Evolutionary conservation across 805 yeast species (phyloP).

Genomic region (Barnettozyma populi): DNA sequence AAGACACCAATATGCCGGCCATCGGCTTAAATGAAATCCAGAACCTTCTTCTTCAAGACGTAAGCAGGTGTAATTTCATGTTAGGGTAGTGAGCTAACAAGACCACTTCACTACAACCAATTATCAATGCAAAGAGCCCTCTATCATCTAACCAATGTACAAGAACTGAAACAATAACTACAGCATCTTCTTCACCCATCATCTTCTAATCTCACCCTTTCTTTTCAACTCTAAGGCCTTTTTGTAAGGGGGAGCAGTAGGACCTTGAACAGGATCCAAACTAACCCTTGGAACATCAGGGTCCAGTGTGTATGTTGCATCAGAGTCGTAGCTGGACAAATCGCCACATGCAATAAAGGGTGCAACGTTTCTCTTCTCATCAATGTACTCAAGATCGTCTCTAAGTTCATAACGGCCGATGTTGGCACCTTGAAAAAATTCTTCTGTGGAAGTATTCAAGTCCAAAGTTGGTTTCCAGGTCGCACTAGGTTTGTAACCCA

Average conservation of each 20-base stretch:
- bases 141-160: background rate
- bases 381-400: slow-evolving; percentile 38
- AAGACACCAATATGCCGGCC: background rate
- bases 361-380: slow-evolving; percentile 74
- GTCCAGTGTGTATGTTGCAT: slow-evolving; percentile 73
- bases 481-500: slow-evolving; percentile 76
- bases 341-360: slow-evolving; percentile 97
- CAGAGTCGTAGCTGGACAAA: slow-evolving; percentile 81
- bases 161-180: background rate
- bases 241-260: slow-evolving; percentile 96
- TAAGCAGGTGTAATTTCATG: too few species aligned
- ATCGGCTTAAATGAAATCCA: too few species aligned
- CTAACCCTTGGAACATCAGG: slow-evolving; percentile 35
- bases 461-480: slow-evolving; percentile 76
- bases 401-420: slow-evolving; percentile 50
- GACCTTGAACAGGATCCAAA: slow-evolving; percentile 89
- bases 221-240: slow-evolving; percentile 84
- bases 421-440: slow-evolving; percentile 62
- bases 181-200: background rate
- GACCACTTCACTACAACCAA: background rate
- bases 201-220: slow-evolving; percentile 50
- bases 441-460: slow-evolving; percentile 62
- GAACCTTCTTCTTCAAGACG: background rate
- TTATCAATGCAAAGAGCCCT: background rate
- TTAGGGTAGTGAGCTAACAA: too few species aligned